These are phyloP conservation scores for Paramecium sonneborni DNA, from an alignment of 73 alveolate genomes.

Conservation along the genomic window DNA sequence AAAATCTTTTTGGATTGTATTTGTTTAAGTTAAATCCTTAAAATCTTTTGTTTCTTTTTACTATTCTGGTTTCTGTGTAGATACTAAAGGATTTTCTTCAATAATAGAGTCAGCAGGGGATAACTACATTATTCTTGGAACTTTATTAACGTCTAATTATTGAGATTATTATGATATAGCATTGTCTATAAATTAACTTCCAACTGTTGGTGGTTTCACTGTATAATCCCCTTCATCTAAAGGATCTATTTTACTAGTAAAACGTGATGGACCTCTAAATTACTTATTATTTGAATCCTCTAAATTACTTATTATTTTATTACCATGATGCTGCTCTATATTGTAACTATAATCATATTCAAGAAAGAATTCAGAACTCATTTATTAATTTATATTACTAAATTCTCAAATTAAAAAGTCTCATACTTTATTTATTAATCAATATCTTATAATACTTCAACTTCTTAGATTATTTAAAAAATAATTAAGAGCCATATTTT, in stretches of 20 bases:
- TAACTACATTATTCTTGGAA: background rate
- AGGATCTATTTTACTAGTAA: slow-evolving; percentile 9
- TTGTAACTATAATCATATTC: background rate
- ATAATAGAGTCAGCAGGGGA: background rate
- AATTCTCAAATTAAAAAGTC: background rate
- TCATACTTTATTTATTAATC: background rate
- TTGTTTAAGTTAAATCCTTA: background rate
- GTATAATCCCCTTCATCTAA: background rate
- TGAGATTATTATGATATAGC: background rate
- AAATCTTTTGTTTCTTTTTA: background rate
- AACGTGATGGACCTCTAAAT: slow-evolving; percentile 15
- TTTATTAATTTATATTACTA: background rate
- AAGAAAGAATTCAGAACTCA: slow-evolving; percentile 26
- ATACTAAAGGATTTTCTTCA: background rate
- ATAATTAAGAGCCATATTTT: no score
- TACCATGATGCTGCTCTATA: background rate
- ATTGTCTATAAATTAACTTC: background rate
- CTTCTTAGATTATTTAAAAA: background rate
- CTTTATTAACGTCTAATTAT: background rate
- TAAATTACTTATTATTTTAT: background rate
- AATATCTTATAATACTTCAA: background rate
- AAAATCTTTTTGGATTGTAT: background rate
- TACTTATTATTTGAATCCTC: background rate
- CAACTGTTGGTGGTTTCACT: slow-evolving; percentile 37
- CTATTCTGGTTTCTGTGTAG: background rate